Percentiles rank a stretch among this genome's conserved stretches.
Conservation (phyloP, 768 basidiomycete species). For the Agrocybe praecox region DNA sequence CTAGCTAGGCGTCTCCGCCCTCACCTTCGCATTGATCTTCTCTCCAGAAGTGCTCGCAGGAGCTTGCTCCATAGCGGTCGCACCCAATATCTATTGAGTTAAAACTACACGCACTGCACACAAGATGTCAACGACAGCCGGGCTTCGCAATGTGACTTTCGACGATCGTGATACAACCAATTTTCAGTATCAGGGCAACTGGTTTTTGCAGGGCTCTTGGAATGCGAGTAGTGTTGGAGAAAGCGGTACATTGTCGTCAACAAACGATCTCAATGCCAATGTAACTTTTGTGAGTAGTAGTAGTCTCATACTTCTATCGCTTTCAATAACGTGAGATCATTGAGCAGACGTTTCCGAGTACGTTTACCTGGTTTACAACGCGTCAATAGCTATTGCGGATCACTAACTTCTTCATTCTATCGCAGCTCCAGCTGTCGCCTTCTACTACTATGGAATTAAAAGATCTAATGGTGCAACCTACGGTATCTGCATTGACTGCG, state of each 20-base stretch:
- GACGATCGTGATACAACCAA: conserved; percentile 24
- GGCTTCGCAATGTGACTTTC: conserved; percentile 20
- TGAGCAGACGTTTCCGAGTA: conserved; percentile 14
- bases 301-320: neutral
- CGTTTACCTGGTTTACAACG: neutral
- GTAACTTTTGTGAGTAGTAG: conserved; percentile 29
- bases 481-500: conserved; percentile 35
- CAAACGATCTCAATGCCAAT: conserved; percentile 24
- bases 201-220: conserved; percentile 25
- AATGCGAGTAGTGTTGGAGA: conserved; percentile 28
- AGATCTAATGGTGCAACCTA: conserved; percentile 28
- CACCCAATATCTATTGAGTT: neutral
- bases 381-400: neutral
- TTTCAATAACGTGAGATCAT: neutral
- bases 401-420: neutral
- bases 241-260: conserved; percentile 28
- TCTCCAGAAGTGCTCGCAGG: neutral
- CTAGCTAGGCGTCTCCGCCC: neutral
- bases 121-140: neutral
- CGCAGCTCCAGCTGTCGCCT: conserved; percentile 26
- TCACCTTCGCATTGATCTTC: neutral
- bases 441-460: conserved; percentile 31
- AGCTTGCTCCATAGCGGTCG: neutral
- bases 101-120: neutral
- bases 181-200: conserved; percentile 22